A percentile compares a stretch with the other conserved stretches of the same genome.
phyloP scores from a whole-genome alignment of 768 basidiomycete genomes.

The Naganishia randhawae region DNA sequence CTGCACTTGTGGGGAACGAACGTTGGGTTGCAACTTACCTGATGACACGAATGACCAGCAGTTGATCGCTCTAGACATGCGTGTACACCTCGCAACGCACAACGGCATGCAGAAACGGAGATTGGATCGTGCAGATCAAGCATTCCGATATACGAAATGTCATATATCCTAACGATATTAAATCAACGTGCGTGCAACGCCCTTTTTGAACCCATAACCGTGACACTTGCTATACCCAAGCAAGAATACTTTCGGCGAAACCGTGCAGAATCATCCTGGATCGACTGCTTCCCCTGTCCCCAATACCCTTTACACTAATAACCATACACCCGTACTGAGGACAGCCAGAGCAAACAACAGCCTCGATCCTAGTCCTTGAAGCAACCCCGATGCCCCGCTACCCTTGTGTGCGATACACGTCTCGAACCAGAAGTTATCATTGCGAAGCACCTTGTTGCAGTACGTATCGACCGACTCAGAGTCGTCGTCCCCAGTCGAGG shows the following conservation, averaged over 20 bases:
- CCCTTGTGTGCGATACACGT: neutral
- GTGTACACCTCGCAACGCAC: too few species aligned
- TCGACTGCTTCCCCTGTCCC: neutral
- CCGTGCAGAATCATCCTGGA: neutral
- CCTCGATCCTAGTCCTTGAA: neutral
- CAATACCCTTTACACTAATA: neutral
- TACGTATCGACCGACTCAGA: neutral
- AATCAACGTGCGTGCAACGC: constrained; percentile 20
- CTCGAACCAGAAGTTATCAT: neutral
- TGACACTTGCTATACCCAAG: too few species aligned
- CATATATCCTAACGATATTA: too few species aligned
- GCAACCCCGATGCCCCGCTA: neutral
- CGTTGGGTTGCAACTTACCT: too few species aligned
- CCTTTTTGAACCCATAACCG: neutral
- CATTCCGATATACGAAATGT: neutral
- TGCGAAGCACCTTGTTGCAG: neutral
- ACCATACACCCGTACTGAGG: neutral
- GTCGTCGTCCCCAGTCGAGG: too few species aligned
- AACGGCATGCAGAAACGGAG: too few species aligned
- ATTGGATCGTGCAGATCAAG: too few species aligned
- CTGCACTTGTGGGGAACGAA: too few species aligned
- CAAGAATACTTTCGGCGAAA: neutral
- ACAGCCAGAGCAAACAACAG: neutral
- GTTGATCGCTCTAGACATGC: too few species aligned
- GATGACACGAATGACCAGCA: too few species aligned